Conservation (phyloP, 1,284 basidiomycete species). For the Lentinus polychrous region DNA sequence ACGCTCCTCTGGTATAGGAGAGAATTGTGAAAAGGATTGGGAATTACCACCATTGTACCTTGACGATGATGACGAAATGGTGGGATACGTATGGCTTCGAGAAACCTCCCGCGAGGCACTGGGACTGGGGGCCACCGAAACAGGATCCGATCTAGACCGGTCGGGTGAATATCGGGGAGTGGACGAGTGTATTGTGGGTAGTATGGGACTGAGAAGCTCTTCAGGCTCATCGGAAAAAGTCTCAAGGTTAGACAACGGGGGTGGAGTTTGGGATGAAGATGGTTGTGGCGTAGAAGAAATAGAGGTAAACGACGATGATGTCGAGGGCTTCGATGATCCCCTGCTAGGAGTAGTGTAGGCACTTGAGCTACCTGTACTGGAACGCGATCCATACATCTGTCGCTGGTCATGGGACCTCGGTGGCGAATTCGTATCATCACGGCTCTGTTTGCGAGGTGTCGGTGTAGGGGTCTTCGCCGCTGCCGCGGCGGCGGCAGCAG, state of each 20-base stretch:
- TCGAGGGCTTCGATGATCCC: slow-evolving; percentile 13
- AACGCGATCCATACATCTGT: slow-evolving; percentile 18
- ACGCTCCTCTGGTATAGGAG: slow-evolving; percentile 28
- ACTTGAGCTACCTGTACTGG: background rate
- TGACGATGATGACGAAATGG: background rate
- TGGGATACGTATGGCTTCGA: slow-evolving; percentile 31
- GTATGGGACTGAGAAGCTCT: slow-evolving; percentile 46
- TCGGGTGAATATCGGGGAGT: slow-evolving; percentile 5
- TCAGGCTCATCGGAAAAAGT: slow-evolving; percentile 48
- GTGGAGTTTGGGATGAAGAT: slow-evolving; percentile 19
- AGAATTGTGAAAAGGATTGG: slow-evolving; percentile 15
- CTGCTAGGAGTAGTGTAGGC: slow-evolving; percentile 6
- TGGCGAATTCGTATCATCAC: slow-evolving; percentile 8
- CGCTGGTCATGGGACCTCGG: slow-evolving; percentile 16
- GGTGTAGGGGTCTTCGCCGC: slow-evolving; percentile 5
- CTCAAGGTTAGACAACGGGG: slow-evolving; percentile 9
- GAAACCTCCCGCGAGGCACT: slow-evolving; percentile 18
- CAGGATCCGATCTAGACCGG: slow-evolving; percentile 16
- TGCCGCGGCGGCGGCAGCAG: slow-evolving; percentile 8
- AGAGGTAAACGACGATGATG: slow-evolving; percentile 9
- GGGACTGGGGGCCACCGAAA: slow-evolving; percentile 5
- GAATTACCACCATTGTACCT: background rate
- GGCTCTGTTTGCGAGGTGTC: slow-evolving; percentile 7
- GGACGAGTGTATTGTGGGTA: slow-evolving; percentile 28
- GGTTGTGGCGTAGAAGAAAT: slow-evolving; percentile 15